Conservation (phyloP, 768 basidiomycete genomes). For the Collybiopsis luxurians region DNA sequence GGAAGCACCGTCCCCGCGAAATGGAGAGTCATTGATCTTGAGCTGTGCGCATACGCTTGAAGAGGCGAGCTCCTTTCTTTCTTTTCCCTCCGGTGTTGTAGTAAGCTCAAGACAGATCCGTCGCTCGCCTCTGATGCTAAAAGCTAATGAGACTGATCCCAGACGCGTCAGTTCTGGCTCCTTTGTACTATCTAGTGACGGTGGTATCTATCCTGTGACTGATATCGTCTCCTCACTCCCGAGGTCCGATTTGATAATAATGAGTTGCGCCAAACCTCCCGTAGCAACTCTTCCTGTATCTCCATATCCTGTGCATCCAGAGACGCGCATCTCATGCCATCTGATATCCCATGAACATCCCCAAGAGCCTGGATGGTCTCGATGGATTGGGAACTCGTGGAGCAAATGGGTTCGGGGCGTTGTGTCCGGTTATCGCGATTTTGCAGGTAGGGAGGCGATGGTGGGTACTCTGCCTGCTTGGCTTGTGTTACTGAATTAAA, state of each 20-base stretch:
- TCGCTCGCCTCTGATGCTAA: constrained; percentile 26
- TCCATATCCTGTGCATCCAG: constrained; percentile 54
- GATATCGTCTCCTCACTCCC: constrained; percentile 55
- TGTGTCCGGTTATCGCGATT: constrained; percentile 58
- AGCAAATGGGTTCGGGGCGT: constrained; percentile 50
- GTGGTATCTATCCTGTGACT: constrained; percentile 36
- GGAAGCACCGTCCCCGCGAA: constrained; percentile 21
- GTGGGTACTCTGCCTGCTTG: constrained; percentile 26
- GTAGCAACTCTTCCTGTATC: constrained; percentile 55
- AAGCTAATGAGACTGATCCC: constrained; percentile 5
- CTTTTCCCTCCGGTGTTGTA: constrained; percentile 3
- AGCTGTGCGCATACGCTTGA: constrained; percentile 66
- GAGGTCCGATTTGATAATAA: constrained; percentile 53
- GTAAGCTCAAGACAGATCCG: constrained; percentile 26
- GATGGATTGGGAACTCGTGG: constrained; percentile 54
- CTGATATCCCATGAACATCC: constrained; percentile 46
- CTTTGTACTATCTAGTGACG: constrained; percentile 41
- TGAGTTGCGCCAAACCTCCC: constrained; percentile 25
- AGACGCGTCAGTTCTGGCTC: constrained; percentile 32
- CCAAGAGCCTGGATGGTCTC: constrained; percentile 38
- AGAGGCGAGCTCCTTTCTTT: constrained; percentile 31
- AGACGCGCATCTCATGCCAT: constrained; percentile 48
- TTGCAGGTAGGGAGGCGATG: constrained; percentile 53
- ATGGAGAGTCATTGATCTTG: constrained; percentile 36
- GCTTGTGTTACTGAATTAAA: not conserved